Base-by-base conservation (phyloP, 2,329 filamentous ascomycete genomes). In the Arthrobotrys iridis region DNA sequence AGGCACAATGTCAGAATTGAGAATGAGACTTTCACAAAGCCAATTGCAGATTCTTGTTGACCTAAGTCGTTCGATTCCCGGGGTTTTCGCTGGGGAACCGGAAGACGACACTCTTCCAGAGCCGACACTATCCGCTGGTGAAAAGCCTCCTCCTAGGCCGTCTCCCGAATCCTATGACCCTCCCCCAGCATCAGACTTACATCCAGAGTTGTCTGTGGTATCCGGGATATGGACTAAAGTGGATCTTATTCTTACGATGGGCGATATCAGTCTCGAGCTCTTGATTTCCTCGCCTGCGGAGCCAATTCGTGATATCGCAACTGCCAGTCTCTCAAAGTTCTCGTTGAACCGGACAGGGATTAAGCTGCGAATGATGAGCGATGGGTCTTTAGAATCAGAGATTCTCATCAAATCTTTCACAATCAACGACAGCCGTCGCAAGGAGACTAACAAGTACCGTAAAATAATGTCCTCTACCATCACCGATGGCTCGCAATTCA, bases 401-500 rank as follows among this genome's bases (percentile, higher is more conserved):
- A 87, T 99, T 4, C 86, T 97, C 35, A 93, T 99, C 13, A 91
- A 95, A 73, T 95, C 94, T 0, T 97, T 99, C 81, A 97, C 93
- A 0, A 97, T 98, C 77, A 88, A 92, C 66, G 95, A 99, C 81
- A 97, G 91, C 77, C 90, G 96, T n/a, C 89, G 89, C 3, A 88
- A 88, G 63, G 93, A 96, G 79, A 91, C 90, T 3, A 99, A 97
- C 84, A 97, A 96, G 81, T 99, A 96, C 86, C 89, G 93, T 58
- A 96, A 94, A 82, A 97, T 99, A 83, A 98, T 99, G 95, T 93
- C 93, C 1, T 90, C 96, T 65, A 93, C 93, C 80, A 98, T 97
- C 82, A 94, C 93, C 79, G 91, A 93, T 66, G 93, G 95, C 48
- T 93, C 98, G 81, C 96, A 99, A 79, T 93, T 99, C 80, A 99